Evolutionary conservation across 2,329 filamentous ascomycete species (phyloP).

Genomic region (Aspergillus nomiae): DNA sequence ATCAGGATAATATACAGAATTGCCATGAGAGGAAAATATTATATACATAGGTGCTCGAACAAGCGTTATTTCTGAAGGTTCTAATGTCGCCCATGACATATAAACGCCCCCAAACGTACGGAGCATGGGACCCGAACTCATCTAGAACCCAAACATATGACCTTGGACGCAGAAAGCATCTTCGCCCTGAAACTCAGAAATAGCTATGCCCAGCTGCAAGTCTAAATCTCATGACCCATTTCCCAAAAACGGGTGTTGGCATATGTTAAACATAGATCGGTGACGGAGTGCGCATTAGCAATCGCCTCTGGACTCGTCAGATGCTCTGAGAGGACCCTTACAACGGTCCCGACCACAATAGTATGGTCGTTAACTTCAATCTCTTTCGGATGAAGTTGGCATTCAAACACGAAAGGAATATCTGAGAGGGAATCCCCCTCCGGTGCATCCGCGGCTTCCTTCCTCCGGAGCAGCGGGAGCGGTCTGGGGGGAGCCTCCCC

Average conservation of each 20-base stretch:
- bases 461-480: constrained; percentile 32
- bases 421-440: constrained; percentile 15
- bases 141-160: background rate
- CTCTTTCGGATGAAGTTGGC: constrained; percentile 37
- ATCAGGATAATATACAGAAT: background rate
- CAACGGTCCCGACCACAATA: constrained; percentile 41
- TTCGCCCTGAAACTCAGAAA: background rate
- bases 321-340: constrained; percentile 28
- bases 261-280: constrained; percentile 42
- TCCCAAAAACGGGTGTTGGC: constrained; percentile 47
- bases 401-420: constrained; percentile 46
- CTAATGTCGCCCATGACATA: background rate
- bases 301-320: background rate
- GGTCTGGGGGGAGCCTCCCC: constrained; percentile 9
- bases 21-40: background rate
- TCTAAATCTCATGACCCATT: constrained; percentile 37
- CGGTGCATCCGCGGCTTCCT: background rate
- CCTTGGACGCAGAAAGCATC: background rate
- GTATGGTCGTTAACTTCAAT: constrained; percentile 44
- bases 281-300: constrained; percentile 4
- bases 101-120: background rate
- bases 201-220: background rate
- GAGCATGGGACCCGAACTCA: background rate
- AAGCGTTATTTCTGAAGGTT: background rate
- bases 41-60: background rate